Base-by-base conservation (phyloP, 2,329 filamentous ascomycete species). In the Cordyceps cateniannulata region DNA sequence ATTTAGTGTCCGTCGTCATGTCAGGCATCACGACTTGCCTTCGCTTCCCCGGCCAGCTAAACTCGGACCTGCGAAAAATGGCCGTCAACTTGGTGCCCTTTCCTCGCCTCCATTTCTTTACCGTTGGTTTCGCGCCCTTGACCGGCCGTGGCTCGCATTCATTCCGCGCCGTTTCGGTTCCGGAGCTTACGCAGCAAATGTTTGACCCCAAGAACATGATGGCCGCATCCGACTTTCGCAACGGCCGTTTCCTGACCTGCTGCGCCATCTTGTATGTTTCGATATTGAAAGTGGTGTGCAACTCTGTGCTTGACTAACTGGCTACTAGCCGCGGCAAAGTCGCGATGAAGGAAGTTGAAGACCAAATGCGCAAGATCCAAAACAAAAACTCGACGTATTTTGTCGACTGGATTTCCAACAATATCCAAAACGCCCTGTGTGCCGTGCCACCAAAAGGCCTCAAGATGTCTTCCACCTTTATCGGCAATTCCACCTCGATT, bases 141-240 rank as follows among this genome's bases (percentile, higher is more conserved):
- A 98, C 95, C 77, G 96, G 91, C 78, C 81, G 80, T 65, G 80
- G 80, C 72, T 89, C 93, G 69, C 79, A 95, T 85, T 91, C 90
- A 70, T 99, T 98, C 93, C 95, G 95, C 75, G 93, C 95, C 68
- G 90, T 98, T 77, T 93, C 89, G 73, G 95, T 99, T 64, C 93
- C 95, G 62, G 95, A 98, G 85, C 86, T 99, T 77, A 98, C 95
- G 72, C 95, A 99, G 85, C 95, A 99, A 81, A 98, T 99, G 92
- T 98, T 96, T 84, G 95, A 99, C 84, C 93, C 95, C 73, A 98
- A 98, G 91, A 99, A 99, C 89, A 99, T 99, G 93, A 99, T 99
- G 95, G 95, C 95, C 81, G 95, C 95, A 67, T 96, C 93, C 66
- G 95, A 99, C 84, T 99, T 99, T 91, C 91, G 95, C 73, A 99